A percentile compares a stretch with the other conserved stretches of the same genome.
Conservation (phyloP, 73 alveolate species). For the Tetrahymena thermophila region DNA sequence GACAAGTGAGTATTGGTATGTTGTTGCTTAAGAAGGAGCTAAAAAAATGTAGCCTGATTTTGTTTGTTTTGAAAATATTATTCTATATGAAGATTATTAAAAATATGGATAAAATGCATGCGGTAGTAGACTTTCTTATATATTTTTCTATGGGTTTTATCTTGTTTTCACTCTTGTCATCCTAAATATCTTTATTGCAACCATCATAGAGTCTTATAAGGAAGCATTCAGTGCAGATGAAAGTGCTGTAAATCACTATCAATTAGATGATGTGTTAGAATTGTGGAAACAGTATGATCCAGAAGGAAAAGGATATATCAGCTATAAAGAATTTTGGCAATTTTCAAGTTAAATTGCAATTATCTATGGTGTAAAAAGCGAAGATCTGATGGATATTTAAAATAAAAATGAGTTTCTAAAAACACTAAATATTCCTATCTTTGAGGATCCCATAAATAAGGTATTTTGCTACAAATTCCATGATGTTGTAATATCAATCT, state of each 20-base stretch:
- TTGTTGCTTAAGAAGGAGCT: background rate
- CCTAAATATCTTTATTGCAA: slow-evolving; percentile 21
- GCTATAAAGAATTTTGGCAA: slow-evolving; percentile 40
- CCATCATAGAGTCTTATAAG: slow-evolving; percentile 33
- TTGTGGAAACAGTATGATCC: slow-evolving; percentile 36
- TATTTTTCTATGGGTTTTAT: slow-evolving; percentile 12
- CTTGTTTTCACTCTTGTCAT: slow-evolving; percentile 28
- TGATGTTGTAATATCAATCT: slow-evolving; percentile 29
- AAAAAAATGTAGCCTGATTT: slow-evolving; percentile 16
- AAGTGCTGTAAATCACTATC: slow-evolving; percentile 33
- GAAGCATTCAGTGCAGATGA: slow-evolving; percentile 35
- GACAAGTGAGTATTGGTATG: slow-evolving; percentile 37
- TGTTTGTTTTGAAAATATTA: slow-evolving; percentile 18
- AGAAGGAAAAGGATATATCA: slow-evolving; percentile 33
- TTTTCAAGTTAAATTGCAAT: slow-evolving; percentile 38
- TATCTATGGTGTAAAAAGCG: slow-evolving; percentile 30
- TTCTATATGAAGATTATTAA: slow-evolving; percentile 11
- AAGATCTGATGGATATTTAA: slow-evolving; percentile 30
- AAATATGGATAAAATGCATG: slow-evolving; percentile 40
- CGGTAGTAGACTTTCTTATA: slow-evolving; percentile 17
- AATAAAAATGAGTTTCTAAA: slow-evolving; percentile 32
- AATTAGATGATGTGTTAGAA: slow-evolving; percentile 34
- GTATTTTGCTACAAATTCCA: slow-evolving; percentile 36
- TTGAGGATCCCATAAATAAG: slow-evolving; percentile 14
- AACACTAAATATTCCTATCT: slow-evolving; percentile 25